A percentile compares a stretch with the other conserved stretches of the same genome.
phyloP scores from a whole-genome alignment of 2,329 filamentous ascomycete genomes.

The Claviceps africana region DNA sequence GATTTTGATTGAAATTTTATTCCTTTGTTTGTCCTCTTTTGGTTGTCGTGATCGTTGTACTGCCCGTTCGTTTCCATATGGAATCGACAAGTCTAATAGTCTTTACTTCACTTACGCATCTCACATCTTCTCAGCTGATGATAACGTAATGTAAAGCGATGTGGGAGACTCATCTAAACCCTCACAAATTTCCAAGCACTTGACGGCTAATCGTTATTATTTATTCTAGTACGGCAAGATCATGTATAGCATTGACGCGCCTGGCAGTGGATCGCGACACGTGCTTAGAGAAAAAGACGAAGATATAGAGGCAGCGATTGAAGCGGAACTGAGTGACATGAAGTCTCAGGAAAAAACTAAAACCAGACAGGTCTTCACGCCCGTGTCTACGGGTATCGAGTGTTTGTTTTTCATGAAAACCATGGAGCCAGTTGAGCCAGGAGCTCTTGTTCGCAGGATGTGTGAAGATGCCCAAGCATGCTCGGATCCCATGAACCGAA shows the following conservation, averaged over 20 bases:
- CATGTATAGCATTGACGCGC: slow-evolving; percentile 37
- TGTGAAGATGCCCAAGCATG: slow-evolving; percentile 38
- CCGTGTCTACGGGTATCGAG: slow-evolving; percentile 42
- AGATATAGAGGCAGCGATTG: slow-evolving; percentile 63
- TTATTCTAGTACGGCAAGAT: slow-evolving; percentile 47
- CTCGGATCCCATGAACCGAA: slow-evolving; percentile 27
- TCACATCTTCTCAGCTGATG: not conserved
- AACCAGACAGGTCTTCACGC: slow-evolving; percentile 34
- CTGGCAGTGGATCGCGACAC: slow-evolving; percentile 21
- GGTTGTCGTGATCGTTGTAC: not conserved
- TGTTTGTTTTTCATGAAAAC: slow-evolving; percentile 51
- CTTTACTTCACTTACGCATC: not conserved
- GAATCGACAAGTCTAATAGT: not conserved
- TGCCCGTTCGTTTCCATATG: not conserved
- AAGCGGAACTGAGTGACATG: slow-evolving; percentile 55
- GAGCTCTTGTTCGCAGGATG: slow-evolving; percentile 38
- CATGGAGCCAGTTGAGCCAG: slow-evolving; percentile 39
- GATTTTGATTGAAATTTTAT: not conserved
- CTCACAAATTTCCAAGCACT: not conserved
- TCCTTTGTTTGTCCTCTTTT: not conserved
- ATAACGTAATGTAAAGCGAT: not conserved
- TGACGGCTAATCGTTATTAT: not conserved
- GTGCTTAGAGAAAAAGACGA: slow-evolving; percentile 28
- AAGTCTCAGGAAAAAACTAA: slow-evolving; percentile 27
- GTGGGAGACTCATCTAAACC: not conserved